Conservation (phyloP, 2,329 filamentous ascomycete species). For the Aspergillus calidoustus region DNA sequence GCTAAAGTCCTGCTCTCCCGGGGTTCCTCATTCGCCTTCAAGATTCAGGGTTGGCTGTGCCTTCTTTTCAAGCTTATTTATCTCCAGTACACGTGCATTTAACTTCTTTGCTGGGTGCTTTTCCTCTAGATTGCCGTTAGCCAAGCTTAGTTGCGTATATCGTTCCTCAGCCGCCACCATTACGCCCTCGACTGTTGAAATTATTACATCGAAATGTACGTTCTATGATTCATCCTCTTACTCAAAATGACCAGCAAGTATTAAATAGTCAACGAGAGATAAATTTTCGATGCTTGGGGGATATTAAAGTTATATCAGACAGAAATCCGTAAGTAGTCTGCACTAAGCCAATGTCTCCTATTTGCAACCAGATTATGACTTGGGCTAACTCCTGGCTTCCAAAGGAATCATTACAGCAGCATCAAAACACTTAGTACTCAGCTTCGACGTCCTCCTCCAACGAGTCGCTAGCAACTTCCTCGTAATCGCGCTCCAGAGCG, state of each 20-base stretch:
- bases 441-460: conserved; percentile 85
- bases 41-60: background rate
- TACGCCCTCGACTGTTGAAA: background rate
- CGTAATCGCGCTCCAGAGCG: conserved; percentile 96
- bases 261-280: conserved; percentile 36
- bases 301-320: conserved; percentile 48
- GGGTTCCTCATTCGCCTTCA: background rate
- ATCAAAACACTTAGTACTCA: conserved; percentile 72
- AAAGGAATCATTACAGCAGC: conserved; percentile 29
- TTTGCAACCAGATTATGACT: conserved; percentile 38
- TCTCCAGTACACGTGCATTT: too few relatives aligned
- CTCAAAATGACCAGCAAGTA: conserved; percentile 6
- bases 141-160: background rate
- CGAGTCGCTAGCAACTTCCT: conserved; percentile 96
- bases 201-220: background rate
- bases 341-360: conserved; percentile 44
- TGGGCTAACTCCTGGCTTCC: conserved; percentile 29
- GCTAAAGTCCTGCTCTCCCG: background rate
- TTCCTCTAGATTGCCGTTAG: background rate
- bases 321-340: conserved; percentile 38
- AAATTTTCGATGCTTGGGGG: conserved; percentile 45
- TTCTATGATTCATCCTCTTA: background rate
- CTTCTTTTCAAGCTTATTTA: background rate
- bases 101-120: too few relatives aligned
- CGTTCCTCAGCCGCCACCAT: background rate